Base-by-base conservation (phyloP, 805 yeast genomes). In the Cyberlindnera xishuangbannaensis region DNA sequence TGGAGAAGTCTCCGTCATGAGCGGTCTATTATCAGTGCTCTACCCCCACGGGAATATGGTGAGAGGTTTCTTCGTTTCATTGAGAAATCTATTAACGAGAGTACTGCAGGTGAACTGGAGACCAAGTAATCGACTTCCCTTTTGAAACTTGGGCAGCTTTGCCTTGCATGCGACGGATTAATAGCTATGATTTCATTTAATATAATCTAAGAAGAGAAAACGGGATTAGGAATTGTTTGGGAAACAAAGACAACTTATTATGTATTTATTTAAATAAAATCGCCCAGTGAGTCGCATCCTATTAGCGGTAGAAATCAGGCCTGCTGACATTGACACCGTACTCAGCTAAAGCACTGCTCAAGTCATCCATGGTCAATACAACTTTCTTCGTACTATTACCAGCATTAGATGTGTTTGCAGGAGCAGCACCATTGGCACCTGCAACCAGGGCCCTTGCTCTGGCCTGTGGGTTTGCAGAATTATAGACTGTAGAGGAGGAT, bases 41-140 rank as follows among this genome's bases (percentile, higher is more conserved):
- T 92, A 10, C 97, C 99, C 1, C 88, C 97, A 0, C 50, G 51
- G 6, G 97, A 88, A 48, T 92, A 92, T 51, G 97, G 96, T 7
- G 80, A 81, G 36, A 68, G 99, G 48, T 88, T 92, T 54, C 64
- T 80, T 39, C 64, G 67, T 14, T 92, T 92, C 53, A 76, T 92
- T n/a, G 54, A 51, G 21, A 43, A 51, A 14, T 62, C 69, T 6
- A 50, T 63, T 15, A 59, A 58, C 37, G 48, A 48, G 30, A 50
- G 48, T 27, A 48, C 41, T 4, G 46, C 46, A 16, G 43, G 41
- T 20, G 41, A 39, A 24, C 15, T 16, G 12, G 36, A 39, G 28
- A 28, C 34, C 19, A 37, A 39, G 33, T 9, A 20, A 20, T 20
- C 11, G 12, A 20, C n/a, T n/a, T n/a, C n/a, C n/a, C n/a, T n/a